Percentiles rank a stretch among this genome's conserved stretches.
Conservation (phyloP, 805 yeast genomes). For the Candida incommunis region DNA sequence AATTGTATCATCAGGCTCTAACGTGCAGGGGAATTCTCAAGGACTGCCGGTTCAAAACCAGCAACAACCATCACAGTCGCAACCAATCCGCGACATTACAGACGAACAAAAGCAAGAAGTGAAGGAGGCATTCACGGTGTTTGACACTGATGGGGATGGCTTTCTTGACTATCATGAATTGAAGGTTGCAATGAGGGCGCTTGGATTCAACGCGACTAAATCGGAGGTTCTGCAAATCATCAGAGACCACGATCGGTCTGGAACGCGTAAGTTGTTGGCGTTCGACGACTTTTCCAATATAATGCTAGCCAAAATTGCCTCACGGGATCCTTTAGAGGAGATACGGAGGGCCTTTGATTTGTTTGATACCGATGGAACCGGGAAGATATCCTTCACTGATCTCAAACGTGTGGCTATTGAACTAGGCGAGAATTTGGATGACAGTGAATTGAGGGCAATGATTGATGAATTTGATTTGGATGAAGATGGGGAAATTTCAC, state of each 20-base stretch:
- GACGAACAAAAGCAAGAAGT: slow-evolving; percentile 87
- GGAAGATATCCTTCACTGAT: slow-evolving; percentile 64
- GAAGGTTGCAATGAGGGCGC: slow-evolving; percentile 85
- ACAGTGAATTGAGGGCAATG: slow-evolving; percentile 91
- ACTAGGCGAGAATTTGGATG: slow-evolving; percentile 80
- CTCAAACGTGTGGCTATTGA: slow-evolving; percentile 84
- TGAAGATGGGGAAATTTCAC: slow-evolving; percentile 74
- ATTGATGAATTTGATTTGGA: slow-evolving; percentile 94
- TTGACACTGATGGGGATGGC: slow-evolving; percentile 89
- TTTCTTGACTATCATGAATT: slow-evolving; percentile 82
- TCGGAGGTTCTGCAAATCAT: slow-evolving; percentile 68
- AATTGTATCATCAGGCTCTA: neutral
- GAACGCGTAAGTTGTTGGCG: slow-evolving; percentile 53
- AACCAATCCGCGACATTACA: slow-evolving; percentile 35
- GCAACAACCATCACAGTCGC: neutral
- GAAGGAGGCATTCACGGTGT: slow-evolving; percentile 78
- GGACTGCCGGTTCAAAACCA: no score
- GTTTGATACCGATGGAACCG: slow-evolving; percentile 82
- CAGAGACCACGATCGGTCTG: slow-evolving; percentile 60
- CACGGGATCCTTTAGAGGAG: slow-evolving; percentile 88
- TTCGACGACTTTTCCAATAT: slow-evolving; percentile 72
- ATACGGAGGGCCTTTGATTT: slow-evolving; percentile 77
- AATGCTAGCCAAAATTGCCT: slow-evolving; percentile 70
- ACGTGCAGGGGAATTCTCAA: neutral
- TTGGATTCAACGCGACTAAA: slow-evolving; percentile 80